Percentiles rank a stretch among this genome's conserved stretches.
Conservation (phyloP, 805 yeast species). For the Naumovozyma castellii region DNA sequence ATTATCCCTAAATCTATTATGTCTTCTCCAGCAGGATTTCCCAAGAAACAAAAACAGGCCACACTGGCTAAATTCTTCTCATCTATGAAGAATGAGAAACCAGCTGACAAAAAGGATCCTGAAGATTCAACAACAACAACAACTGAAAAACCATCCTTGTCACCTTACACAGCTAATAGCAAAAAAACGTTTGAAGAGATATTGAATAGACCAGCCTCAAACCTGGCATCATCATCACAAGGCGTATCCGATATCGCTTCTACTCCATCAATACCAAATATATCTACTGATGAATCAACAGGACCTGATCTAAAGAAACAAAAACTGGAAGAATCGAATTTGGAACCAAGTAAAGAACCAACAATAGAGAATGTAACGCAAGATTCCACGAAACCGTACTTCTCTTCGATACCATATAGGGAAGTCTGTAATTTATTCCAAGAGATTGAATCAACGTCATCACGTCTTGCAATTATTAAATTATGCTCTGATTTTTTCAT, state of each 20-base stretch:
- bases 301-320: no score
- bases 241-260: neutral
- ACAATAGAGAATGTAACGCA: neutral
- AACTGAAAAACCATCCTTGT: neutral
- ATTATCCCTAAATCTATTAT: neutral
- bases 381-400: neutral
- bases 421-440: slow-evolving; percentile 57
- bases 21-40: neutral
- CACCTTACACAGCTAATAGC: neutral
- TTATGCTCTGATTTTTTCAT: slow-evolving; percentile 64
- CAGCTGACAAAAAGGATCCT: neutral
- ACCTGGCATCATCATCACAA: neutral
- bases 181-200: neutral
- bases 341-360: neutral
- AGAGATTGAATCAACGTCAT: slow-evolving; percentile 67
- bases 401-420: slow-evolving; percentile 27
- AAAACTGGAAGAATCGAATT: neutral
- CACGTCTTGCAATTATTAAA: slow-evolving; percentile 73
- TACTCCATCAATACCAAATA: neutral
- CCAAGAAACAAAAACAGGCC: slow-evolving; percentile 15
- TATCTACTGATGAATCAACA: no score
- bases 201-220: neutral
- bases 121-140: neutral
- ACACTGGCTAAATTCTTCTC: slow-evolving; percentile 28
- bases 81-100: slow-evolving; percentile 12